Evolutionary conservation across 2,329 filamentous ascomycete species (phyloP), one percentile per base, ranked within the genome.

Genomic region (Chaetomium olivaceum): DNA sequence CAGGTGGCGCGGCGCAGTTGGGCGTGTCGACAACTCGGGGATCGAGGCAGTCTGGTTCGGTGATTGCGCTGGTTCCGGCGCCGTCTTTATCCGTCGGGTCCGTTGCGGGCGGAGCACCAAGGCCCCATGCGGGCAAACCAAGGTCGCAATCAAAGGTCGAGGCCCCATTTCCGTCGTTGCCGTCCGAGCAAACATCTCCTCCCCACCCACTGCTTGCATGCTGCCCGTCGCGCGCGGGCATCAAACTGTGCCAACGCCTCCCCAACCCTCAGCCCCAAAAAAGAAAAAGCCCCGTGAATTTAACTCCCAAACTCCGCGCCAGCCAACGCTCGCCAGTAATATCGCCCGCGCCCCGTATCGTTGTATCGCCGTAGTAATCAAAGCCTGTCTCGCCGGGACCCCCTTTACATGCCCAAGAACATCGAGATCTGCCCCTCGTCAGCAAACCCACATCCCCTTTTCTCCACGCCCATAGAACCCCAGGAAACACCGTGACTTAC

Each of bases 401-500:
- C 25, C 4, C 50, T 61, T 61, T 25, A 67, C 57, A 63, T 61
- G 29, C 58, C 65, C 25, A 63, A 31, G 61, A 67, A 67, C 23
- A 67, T 61, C 12, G 65, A 67, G 12, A 67, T 61, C 65, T 67
- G 36, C 16, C 14, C 21, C 23, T 5, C 2, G 39, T 56, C 33
- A 48, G 56, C 43, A 31, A 51, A 8, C 50, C 43, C 39, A n/a
- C 27, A 27, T 9, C 12, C 8, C 27, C 29, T 29, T 51, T 16
- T 19, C 14, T 29, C 29, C n/a, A n/a, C n/a, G n/a, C n/a, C n/a
- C n/a, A n/a, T n/a, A n/a, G n/a, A n/a, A 4, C 1, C 11, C 23
- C n/a, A 7, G 48, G 21, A 16, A 21, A 11, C 33, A 36, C 9
- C 12, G 9, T 21, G 2, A 16, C 83, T 67, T 78, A 97, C 95